Percentiles rank a stretch among this genome's conserved stretches.
phyloP scores from a whole-genome alignment of 169 alveolate species.

The Plasmodium vivax region DNA sequence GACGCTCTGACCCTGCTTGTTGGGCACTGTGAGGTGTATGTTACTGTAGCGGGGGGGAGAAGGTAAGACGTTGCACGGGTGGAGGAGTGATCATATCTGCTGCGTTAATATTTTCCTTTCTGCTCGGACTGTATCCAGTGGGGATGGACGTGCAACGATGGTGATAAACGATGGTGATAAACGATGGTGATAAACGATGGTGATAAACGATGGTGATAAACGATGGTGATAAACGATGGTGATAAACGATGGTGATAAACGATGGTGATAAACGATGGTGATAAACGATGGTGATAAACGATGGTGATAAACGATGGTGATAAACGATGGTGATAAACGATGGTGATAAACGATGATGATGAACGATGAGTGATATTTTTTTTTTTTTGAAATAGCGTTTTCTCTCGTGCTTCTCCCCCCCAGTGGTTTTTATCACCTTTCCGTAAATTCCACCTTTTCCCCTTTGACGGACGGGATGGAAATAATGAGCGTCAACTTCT shows the following conservation, averaged over 20 bases:
- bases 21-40: slow-evolving; percentile 26
- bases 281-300: no score
- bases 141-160: not conserved
- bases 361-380: not conserved
- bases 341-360: not conserved
- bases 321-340: no score
- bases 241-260: not conserved
- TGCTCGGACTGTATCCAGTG: not conserved
- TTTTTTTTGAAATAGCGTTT: not conserved
- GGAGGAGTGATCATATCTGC: not conserved
- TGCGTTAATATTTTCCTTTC: not conserved
- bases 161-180: no score
- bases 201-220: no score
- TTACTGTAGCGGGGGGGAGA: slow-evolving; percentile 2
- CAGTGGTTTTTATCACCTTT: slow-evolving; percentile 45
- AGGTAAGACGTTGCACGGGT: not conserved
- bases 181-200: no score
- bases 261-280: not conserved
- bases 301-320: no score
- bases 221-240: not conserved
- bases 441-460: slow-evolving; percentile 54
- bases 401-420: not conserved
- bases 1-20: slow-evolving; percentile 30
- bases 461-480: slow-evolving; percentile 17
- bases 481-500: slow-evolving; percentile 43